These are phyloP conservation scores for Poteriospumella lacustris DNA, from an alignment of 108 stramenopile species.

Conservation along the genomic window DNA sequence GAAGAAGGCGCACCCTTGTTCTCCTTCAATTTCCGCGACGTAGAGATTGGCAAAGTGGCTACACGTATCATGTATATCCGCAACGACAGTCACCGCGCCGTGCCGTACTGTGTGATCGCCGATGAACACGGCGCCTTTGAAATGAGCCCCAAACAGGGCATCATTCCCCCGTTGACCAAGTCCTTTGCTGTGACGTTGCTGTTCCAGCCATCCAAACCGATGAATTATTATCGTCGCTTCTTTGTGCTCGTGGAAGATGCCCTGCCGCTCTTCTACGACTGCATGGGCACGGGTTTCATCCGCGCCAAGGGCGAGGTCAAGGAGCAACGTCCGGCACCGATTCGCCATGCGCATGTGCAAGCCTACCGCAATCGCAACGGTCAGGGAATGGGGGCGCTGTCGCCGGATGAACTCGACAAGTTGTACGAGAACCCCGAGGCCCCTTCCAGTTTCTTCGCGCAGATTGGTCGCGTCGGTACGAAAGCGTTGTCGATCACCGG, in stretches of 20 bases:
- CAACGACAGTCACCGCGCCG: slow-evolving; percentile 28
- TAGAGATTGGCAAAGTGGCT: slow-evolving; percentile 4
- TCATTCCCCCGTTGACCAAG: slow-evolving; percentile 50
- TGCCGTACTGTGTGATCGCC: slow-evolving; percentile 28
- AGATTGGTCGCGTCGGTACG: slow-evolving; percentile 18
- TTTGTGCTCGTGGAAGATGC: slow-evolving; percentile 52
- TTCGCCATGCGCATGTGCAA: slow-evolving; percentile 59
- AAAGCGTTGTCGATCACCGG: neutral
- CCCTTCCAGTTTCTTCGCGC: neutral
- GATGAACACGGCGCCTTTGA: slow-evolving; percentile 49
- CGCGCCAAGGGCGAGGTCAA: slow-evolving; percentile 51
- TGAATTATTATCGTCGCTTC: slow-evolving; percentile 59
- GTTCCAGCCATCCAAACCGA: slow-evolving; percentile 46
- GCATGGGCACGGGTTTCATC: slow-evolving; percentile 54
- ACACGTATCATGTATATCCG: slow-evolving; percentile 31
- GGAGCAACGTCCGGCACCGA: slow-evolving; percentile 59
- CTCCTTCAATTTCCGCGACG: slow-evolving; percentile 55
- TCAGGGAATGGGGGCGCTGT: slow-evolving; percentile 14
- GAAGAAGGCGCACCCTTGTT: slow-evolving; percentile 11
- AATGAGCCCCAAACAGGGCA: slow-evolving; percentile 42
- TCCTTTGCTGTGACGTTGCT: slow-evolving; percentile 37
- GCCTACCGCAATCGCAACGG: slow-evolving; percentile 41
- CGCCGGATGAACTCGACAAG: slow-evolving; percentile 29
- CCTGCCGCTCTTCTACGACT: slow-evolving; percentile 51
- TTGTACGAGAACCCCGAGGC: slow-evolving; percentile 20